Evolutionary conservation across 2,329 filamentous ascomycete genomes (phyloP), one percentile per base, ranked within the genome.

Genomic region (Colletotrichum tabaci): DNA sequence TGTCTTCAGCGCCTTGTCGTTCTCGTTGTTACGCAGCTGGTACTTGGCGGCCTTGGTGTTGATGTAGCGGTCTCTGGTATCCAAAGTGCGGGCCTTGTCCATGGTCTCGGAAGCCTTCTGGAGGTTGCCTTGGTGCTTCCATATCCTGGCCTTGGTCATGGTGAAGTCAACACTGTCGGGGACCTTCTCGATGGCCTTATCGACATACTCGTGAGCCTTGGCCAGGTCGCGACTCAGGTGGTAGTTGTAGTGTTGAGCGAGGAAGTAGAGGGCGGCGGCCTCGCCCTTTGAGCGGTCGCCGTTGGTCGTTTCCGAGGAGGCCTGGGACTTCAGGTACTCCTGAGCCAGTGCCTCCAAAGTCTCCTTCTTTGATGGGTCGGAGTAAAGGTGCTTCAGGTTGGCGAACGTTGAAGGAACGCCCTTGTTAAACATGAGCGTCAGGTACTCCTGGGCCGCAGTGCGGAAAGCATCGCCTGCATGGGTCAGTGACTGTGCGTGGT

Each of bases 11-110:
- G 94, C 96, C 76, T 91, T 91, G 62, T 97, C 94, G 78, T 94
- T 96, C 79, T 98, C 91, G 81, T 98, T 91, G 82, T 98, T 97
- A 66, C 96, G 91, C 58, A 99, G 88, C 81, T 97, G 95, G 80
- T 99, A 99, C 81, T 99, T 99, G 71, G 96, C 95, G 61, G 95
- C 93, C 84, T 99, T 99, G 74, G 95, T 97, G 87, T 99, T 99
- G 87, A 98, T 98, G 81, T 98, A 97, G 55, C 96, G 92, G 80
- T 99, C 96, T 83, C 92, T 94, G 75, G 93, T 90, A 79, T 99
- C 97, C 73, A 98, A 87, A 74, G 90, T 88, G 63, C 96, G 91
- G 1, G 96, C 96, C 75, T 92, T 87, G 76, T 98, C 93, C 94
- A 99, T 98, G 52, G 91, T 89, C 77, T 95, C 92, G 0, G 95